Base-by-base conservation (phyloP, 306 rosid genomes). In the Nissolia schottii region DNA sequence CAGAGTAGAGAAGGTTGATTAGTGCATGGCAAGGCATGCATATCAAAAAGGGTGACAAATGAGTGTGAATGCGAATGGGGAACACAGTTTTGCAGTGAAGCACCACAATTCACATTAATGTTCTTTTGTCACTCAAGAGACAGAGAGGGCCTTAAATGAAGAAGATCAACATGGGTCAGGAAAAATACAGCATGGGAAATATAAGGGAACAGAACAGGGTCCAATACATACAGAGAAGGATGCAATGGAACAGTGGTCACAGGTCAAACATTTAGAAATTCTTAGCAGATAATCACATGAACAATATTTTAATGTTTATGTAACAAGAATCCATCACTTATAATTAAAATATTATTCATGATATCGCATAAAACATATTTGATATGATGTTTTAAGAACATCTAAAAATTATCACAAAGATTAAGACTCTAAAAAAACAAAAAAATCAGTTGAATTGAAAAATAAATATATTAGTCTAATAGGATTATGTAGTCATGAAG, bases 21-120 rank as follows among this genome's bases (percentile, higher is more conserved):
- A 57, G 1, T 80, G 89, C 80, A 77, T 69, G 80, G 77, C 25
- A 35, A 41, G 68, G 38, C 67, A 71, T 83, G 84, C 75, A 19
- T 73, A 73, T 73, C 15, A 69, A 74, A 64, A 65, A 48, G 64
- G 34, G 83, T 77, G 74, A 56, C 46, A 15, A 40, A 67, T 22
- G 23, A 31, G 53, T 41, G 76, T 24, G 28, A 37, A 11, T 41
- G 14, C 74, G 11, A 81, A 70, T 78, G 75, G 75, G n/a, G 81
- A 38, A 63, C 78, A 60, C 79, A 60, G 57, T 50, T 50, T 32
- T 71, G 83, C 64, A 56, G 71, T 68, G 25, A 41, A 62, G 64
- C 55, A 64, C 65, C 53, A 11, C 31, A 19, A 15, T 35, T 64
- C 61, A 64, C 75, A 81, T 86, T 78, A 67, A 80, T 80, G 81